Base-by-base conservation (phyloP, 1,284 basidiomycete species). In the Phlebopus sp. region DNA sequence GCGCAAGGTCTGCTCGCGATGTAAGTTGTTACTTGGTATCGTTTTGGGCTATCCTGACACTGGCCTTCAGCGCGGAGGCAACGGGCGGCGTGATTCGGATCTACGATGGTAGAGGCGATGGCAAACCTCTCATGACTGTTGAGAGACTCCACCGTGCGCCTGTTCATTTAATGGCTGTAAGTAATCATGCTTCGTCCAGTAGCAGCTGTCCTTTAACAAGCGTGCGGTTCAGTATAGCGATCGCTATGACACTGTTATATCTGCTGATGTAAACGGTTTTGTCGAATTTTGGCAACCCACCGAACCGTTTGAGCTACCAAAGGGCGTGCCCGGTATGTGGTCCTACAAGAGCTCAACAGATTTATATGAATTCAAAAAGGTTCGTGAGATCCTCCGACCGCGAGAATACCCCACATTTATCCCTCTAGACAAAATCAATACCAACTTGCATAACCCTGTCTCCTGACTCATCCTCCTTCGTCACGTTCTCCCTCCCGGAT, bases 291-390 rank as follows among this genome's bases (percentile, higher is more conserved):
- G 97, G 97, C 82, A 86, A 61, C 92, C 94, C 0, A 70, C 66
- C 8, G 92, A 96, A 59, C 90, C 91, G 1, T 97, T 93, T 59
- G 85, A 84, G 43, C 73, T 86, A 34, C 95, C 96, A 0, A 84
- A 83, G 55, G 81, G 86, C 46, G 74, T 90, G 4, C 76, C 83
- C 0, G 86, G 86, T 1, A 68, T 98, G 52, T 99, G 96, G 92
- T 76, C 85, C 37, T 93, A 80, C 74, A 99, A 99, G 68, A 90
- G 84, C 37, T 78, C 84, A 37, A 99, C 97, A 0, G 94, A 98
- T 62, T 70, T 99, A 27, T 99, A 97, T 68, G 95, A 97, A 56
- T 99, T 99, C 72, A 98, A 97, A 73, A 99, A 98, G 80, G 92
- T 89, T 47, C 13, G 71, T 49, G 4, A 2, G 8, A 11, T 21